Evolutionary conservation across 225 moss, liverwort and hornwort genomes (phyloP).

Genomic region (Neckera pumila): DNA sequence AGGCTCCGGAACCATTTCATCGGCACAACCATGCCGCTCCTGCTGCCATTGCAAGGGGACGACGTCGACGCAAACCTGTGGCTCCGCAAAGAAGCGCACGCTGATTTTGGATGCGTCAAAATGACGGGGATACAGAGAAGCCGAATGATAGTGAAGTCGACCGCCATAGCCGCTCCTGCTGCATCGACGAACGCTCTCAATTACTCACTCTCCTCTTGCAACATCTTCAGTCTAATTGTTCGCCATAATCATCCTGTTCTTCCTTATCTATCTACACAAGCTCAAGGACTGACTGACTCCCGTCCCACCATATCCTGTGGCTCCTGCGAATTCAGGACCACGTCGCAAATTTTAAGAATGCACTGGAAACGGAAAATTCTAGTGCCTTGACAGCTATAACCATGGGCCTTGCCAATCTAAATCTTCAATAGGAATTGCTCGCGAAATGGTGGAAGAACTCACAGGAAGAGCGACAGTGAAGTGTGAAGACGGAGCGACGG

Average conservation of each 20-base stretch:
- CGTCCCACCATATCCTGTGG: background rate
- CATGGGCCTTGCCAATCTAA: background rate
- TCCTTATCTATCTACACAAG: background rate
- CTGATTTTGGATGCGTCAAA: background rate
- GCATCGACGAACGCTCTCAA: background rate
- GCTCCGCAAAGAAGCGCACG: background rate
- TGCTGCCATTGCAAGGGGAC: background rate
- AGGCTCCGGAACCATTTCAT: background rate
- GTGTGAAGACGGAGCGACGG: background rate
- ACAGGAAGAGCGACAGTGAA: background rate
- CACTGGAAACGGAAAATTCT: background rate
- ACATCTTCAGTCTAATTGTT: background rate
- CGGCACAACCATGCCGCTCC: background rate
- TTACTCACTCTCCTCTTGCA: background rate
- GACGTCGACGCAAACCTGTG: background rate
- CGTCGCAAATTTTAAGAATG: background rate
- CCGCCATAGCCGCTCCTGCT: slow-evolving; percentile 20
- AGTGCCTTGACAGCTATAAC: background rate
- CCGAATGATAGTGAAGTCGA: slow-evolving; percentile 20
- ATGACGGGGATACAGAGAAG: slow-evolving; percentile 4
- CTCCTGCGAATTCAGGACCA: background rate
- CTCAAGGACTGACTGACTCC: background rate
- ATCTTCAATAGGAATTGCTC: background rate
- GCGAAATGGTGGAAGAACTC: background rate
- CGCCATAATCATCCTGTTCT: background rate